Base-by-base conservation (phyloP, 805 yeast genomes). In the Yarrowia phangngaensis region DNA sequence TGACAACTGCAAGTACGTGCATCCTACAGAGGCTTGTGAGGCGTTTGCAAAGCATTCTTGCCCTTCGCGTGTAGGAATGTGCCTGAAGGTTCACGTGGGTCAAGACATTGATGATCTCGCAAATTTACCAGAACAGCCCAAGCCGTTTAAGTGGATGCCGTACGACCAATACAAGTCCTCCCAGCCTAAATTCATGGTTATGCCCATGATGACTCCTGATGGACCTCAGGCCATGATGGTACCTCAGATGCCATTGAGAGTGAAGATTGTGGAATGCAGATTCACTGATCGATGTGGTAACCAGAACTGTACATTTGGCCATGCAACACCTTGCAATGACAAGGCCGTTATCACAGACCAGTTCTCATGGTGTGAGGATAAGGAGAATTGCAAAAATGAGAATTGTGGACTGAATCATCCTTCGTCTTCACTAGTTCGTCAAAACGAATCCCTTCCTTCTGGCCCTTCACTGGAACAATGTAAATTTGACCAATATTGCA, bases 281-380 rank as follows among this genome's bases (percentile, higher is more conserved):
- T 88, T 77, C 64, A 92, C 90, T 40, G 70, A 73, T 17, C 64
- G 77, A 29, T 88, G 96, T 66, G 71, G 84, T 17, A 84, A 84
- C 59, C 86, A 79, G 53, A 67, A 77, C 54, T 88, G 96, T 69
- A 86, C 88, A 20, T 86, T 81, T 68, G 95, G 88, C 19, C 96
- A 88, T 62, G 95, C 97, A 34, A 85, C 95, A 0, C 92, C 94
- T 1, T 83, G 86, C 13, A 85, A 83, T 66, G 76, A 73, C 54
- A 79, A 75, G 53, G 87, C 88, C 20, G 78, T 79, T 57, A 85
- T 87, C 30, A 69, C 75, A 12, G 73, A 74, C 13, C 6, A 19
- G 13, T 67, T 76, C 38, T 82, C 78, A 55, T 84, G 95, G 95
- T 88, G 96, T 69, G 68, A 80, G 6, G 77, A 71, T 27, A 84